Evolutionary conservation across 371 early-diverging fungal genomes (phyloP).

Genomic region (Mucor lusitanicus): DNA sequence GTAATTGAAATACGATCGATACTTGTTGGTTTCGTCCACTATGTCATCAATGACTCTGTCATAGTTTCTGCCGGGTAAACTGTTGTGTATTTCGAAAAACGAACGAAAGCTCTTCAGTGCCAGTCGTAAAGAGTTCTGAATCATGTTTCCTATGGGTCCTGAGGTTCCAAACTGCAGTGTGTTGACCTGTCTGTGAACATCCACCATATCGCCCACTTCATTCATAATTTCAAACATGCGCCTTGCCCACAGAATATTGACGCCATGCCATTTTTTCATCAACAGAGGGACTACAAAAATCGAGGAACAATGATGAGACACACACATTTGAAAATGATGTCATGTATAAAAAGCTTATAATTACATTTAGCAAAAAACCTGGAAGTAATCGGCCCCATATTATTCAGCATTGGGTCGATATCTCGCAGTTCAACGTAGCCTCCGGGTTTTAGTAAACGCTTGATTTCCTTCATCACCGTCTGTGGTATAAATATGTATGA

Average conservation of each 20-base stretch:
- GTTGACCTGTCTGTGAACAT: slow-evolving; percentile 32
- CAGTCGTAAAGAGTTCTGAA: slow-evolving; percentile 5
- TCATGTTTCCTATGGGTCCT: slow-evolving; percentile 22
- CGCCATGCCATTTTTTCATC: slow-evolving; percentile 23
- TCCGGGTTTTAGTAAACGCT: slow-evolving; percentile 57
- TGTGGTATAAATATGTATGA: slow-evolving; percentile 4
- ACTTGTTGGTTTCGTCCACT: slow-evolving; percentile 21
- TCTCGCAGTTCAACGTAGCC: slow-evolving; percentile 60
- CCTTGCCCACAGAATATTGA: slow-evolving; percentile 31
- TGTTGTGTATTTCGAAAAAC: slow-evolving; percentile 7
- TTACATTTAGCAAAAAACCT: slow-evolving; percentile 29
- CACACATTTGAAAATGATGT: background rate
- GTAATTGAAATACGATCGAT: slow-evolving; percentile 34
- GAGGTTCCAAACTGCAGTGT: slow-evolving; percentile 20
- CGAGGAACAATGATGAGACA: background rate
- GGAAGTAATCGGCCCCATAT: slow-evolving; percentile 44
- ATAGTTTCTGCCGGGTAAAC: background rate
- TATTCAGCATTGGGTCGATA: slow-evolving; percentile 45
- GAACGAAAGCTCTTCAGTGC: slow-evolving; percentile 20
- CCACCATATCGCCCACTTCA: slow-evolving; percentile 24
- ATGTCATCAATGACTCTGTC: slow-evolving; percentile 3
- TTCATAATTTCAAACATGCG: slow-evolving; percentile 24
- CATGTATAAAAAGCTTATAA: background rate
- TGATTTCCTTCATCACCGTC: slow-evolving; percentile 27
- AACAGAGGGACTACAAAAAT: slow-evolving; percentile 14